phyloP scores from a whole-genome alignment of 257 asterid species.

The Fraxinus pennsylvanica region DNA sequence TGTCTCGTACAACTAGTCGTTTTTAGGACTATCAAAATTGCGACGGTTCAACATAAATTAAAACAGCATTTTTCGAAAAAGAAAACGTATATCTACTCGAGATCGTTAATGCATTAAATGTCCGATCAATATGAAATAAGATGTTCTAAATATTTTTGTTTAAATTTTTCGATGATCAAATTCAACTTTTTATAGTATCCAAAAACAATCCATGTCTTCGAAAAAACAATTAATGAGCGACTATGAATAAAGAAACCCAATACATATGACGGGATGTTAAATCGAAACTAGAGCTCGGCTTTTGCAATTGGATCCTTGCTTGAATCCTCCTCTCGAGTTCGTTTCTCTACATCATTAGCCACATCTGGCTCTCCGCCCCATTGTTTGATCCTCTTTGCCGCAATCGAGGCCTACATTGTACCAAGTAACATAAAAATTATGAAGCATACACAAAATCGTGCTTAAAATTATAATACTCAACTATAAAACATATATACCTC shows the following conservation, averaged over 20 bases:
- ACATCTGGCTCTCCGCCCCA: conserved; percentile 52
- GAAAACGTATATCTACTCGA: too few relatives aligned
- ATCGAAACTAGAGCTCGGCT: background rate
- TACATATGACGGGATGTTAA: background rate
- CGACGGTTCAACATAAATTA: too few relatives aligned
- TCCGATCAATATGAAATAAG: too few relatives aligned
- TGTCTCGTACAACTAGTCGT: too few relatives aligned
- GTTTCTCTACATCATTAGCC: conserved; percentile 35
- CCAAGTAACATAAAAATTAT: background rate
- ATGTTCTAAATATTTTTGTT: too few relatives aligned
- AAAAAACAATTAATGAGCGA: background rate
- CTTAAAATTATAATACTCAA: background rate
- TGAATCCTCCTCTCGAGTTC: background rate
- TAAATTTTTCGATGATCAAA: background rate
- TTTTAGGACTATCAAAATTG: too few relatives aligned
- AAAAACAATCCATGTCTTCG: background rate
- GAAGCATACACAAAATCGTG: background rate
- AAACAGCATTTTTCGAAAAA: too few relatives aligned
- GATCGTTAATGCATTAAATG: too few relatives aligned
- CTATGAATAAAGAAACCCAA: background rate
- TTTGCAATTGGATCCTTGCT: background rate
- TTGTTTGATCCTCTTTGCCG: conserved; percentile 45
- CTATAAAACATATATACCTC: conserved; percentile 41
- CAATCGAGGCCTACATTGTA: conserved; percentile 48
- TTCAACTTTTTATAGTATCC: background rate